Evolutionary conservation across 192 early-diverging fungal genomes (phyloP), one percentile per base, ranked within the genome.

Genomic region (Radiomyces spectabilis): DNA sequence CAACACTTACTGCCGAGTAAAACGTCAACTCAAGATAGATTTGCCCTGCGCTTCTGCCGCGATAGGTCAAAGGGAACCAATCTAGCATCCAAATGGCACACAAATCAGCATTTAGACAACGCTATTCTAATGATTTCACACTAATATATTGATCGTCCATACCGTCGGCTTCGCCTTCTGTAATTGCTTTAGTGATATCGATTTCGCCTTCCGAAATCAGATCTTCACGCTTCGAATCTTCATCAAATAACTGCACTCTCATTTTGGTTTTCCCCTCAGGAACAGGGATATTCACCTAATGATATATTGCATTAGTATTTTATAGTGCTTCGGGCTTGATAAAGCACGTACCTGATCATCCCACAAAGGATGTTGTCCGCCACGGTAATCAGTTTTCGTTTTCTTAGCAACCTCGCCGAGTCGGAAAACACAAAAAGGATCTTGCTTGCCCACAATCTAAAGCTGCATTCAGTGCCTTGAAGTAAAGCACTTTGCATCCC

Each of bases 291-390:
- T 67, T 72, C 34, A 78, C 66, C 74, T 76, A 49, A 4, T 21
- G 15, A 2, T 4, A 33, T 29, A 27, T 27, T 30, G 30, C 15
- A 44, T 19, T 12, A 51, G 6, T 26, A 0, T 41, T 30, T 40
- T 21, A 29, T 18, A 0, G 18, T 27, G 13, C 5, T 27, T 37
- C 22, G 32, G 19, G 1, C 5, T 41, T 38, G 16, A 43, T n/a
- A 35, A 18, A 53, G 21, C 46, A 19, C 50, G 9, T 60, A 80
- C 72, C 67, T 81, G 76, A 33, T 78, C 75, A 50, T 81, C 76
- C 78, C 78, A 80, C 18, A 64, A 38, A 9, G 78, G 78, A 38
- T 74, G 60, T 34, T 80, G 78, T 10, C 78, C 78, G 41, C 78
- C 78, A 12, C 75, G 59, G n/a, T 75, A 66, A 26, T 77, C 75